Base-by-base conservation (phyloP, 352 stramenopile species). In the Aphanomyces cochlioides region DNA sequence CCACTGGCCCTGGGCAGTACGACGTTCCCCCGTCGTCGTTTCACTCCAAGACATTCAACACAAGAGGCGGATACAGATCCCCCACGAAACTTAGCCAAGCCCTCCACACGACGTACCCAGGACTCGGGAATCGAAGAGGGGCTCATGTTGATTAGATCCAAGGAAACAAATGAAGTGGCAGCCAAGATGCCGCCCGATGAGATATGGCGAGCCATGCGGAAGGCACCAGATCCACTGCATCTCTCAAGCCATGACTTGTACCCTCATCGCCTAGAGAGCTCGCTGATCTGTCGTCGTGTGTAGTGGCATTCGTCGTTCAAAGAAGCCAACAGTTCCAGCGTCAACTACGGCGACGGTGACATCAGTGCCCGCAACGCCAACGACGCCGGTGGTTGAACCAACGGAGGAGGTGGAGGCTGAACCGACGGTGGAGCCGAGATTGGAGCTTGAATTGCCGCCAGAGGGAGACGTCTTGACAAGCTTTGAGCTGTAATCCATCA, bases 201-300 rank as follows among this genome's bases (percentile, higher is more conserved):
- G 21, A n/a, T 64, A 34, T 64, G 56, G 56, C 21, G 37, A 45
- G 28, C 37, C 36, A 64, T 64, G 56, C 21, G 21, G 56, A 64
- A 47, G 56, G 10, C 56, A n/a, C 56, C 56, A 10, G 56, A 64
- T 38, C 56, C 56, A 38, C 21, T 17, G 7, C 17, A 40, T n/a
- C 56, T 64, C 56, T 28, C 28, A 28, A 38, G 56, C 56, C 47
- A 64, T 19, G 56, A 64, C 56, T 34, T n/a, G 56, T 64, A 47
- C 10, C 17, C 37, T 10, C 56, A 45, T 64, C 3, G 50, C 28
- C 28, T 28, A 28, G 28, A 28, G 28, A 28, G 28, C 28, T 28
- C 28, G 28, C 28, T 28, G 28, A 28, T 28, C 28, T 28, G 28
- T 28, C 28, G 28, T n/a, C n/a, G n/a, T n/a, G n/a, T 28, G 28